A percentile compares a stretch with the other conserved stretches of the same genome.
Conservation (phyloP, 2,329 filamentous ascomycete genomes). For the Diaporthe vaccinii region DNA sequence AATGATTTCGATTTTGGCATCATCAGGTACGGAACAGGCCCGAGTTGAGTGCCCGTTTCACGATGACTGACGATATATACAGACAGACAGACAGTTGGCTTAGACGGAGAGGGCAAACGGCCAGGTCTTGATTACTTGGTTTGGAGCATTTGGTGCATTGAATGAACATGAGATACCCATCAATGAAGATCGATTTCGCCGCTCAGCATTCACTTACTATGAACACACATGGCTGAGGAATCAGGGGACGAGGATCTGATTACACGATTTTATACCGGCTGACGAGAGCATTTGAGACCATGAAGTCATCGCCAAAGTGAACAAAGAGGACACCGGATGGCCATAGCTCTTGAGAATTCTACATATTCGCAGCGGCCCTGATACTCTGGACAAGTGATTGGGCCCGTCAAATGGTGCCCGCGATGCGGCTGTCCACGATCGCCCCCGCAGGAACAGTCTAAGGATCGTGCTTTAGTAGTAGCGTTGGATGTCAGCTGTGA, state of each 20-base stretch:
- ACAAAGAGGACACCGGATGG: neutral
- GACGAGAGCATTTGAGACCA: neutral
- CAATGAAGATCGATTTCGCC: neutral
- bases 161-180: conserved; percentile 14
- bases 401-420: neutral
- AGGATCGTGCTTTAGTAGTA: neutral
- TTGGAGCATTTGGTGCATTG: neutral
- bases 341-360: neutral
- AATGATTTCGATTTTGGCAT: neutral
- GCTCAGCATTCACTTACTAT: neutral
- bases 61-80: neutral
- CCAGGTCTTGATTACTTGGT: neutral
- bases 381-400: neutral
- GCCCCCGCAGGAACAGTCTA: neutral
- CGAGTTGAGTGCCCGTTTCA: neutral
- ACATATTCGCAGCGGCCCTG: neutral
- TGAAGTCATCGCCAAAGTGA: neutral
- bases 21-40: conserved; percentile 3
- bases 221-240: neutral
- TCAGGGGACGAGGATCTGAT: no score
- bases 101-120: neutral
- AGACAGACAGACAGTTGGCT: neutral
- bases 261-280: neutral
- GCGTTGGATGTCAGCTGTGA: conserved; percentile 16
- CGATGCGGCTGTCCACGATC: neutral